Percentiles rank a stretch among this genome's conserved stretches.
Evolutionary conservation across 805 yeast genomes (phyloP).

Genomic region (Candida quercuum): DNA sequence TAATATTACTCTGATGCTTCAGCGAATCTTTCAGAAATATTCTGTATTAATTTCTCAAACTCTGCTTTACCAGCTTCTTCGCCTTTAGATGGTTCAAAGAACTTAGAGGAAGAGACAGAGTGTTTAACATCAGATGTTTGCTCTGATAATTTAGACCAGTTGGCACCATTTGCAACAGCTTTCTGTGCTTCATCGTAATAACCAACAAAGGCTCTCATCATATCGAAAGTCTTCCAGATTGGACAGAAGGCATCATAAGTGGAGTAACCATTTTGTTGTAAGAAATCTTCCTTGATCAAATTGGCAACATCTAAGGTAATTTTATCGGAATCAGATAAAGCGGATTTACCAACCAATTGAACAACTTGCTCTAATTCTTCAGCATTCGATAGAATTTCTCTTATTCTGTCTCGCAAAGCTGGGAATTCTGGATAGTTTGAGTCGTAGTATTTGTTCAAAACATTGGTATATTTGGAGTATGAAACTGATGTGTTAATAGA

Average conservation of each 20-base stretch:
- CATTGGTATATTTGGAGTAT: conserved; percentile 92
- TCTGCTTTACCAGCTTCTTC: conserved; percentile 69
- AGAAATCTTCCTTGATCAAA: conserved; percentile 93
- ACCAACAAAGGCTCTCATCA: conserved; percentile 92
- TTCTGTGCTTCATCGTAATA: conserved; percentile 97
- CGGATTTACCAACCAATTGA: conserved; percentile 98
- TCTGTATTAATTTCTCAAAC: conserved; percentile 68
- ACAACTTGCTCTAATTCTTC: conserved; percentile 99
- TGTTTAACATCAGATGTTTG: conserved; percentile 89
- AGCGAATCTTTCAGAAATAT: conserved; percentile 86
- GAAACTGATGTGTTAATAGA: conserved; percentile 95
- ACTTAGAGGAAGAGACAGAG: conserved; percentile 89
- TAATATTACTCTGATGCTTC: conserved; percentile 93
- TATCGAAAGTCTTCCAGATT: conserved; percentile 96
- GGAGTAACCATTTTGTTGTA: conserved; percentile 99
- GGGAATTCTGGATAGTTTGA: conserved; percentile 88
- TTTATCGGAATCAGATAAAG: conserved; percentile 93
- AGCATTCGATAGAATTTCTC: conserved; percentile 92
- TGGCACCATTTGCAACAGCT: conserved; percentile 89
- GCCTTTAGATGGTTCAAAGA: conserved; percentile 93
- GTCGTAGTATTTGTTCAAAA: conserved; percentile 81
- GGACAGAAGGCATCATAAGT: conserved; percentile 99
- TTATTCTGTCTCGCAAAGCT: conserved; percentile 80
- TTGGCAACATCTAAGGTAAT: conserved; percentile 90
- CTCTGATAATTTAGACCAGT: conserved; percentile 89